Base-by-base conservation (phyloP, 2,329 filamentous ascomycete genomes). In the Pestalotiopsis sp. region DNA sequence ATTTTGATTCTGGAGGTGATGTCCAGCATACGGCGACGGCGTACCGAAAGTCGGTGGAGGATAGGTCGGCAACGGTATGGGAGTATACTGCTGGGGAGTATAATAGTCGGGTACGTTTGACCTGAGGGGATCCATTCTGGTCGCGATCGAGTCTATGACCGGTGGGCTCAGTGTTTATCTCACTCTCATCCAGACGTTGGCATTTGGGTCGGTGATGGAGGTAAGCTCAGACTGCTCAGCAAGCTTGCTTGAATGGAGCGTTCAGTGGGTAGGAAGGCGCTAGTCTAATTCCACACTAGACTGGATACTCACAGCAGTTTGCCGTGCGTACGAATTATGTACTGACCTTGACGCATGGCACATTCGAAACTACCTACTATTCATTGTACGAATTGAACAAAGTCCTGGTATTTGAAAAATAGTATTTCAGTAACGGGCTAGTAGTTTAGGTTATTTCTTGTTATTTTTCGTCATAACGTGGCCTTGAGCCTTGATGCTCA, bases 51-150 rank as follows among this genome's bases (percentile, higher is more conserved):
- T 61, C 5, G 58, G 58, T 22, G 58, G 26, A n/a, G 60, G 60
- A 48, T 63, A 63, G 17, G 22, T 63, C 11, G 60, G 38, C n/a
- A 63, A 24, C 48, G 60, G 40, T 13, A 63, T 39, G 20, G 60
- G 40, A 20, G 60, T 63, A n/a, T 63, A 63, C 22, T 63, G 40
- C 60, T 63, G 60, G 38, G 60, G 60, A 24, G 60, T 48, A 48
- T 63, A 63, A 24, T 63, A 61, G 30, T 39, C 60, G 3, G 60
- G 38, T 3, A 63, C 20, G 39, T 48, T 48, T 20, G 60, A 52
- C 39, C 60, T 63, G 17, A 63, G 60, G n/a, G 35, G 22, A 20
- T 63, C 60, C 60, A 63, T 63, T 11, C 35, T 48, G 26, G 60
- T 17, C n/a, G 39, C 60, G 48, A 40, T 62, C 22, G 13, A 39